Evolutionary conservation across 2,329 filamentous ascomycete species (phyloP), one percentile per base, ranked within the genome.

Genomic region (Lachnellula hyalina): DNA sequence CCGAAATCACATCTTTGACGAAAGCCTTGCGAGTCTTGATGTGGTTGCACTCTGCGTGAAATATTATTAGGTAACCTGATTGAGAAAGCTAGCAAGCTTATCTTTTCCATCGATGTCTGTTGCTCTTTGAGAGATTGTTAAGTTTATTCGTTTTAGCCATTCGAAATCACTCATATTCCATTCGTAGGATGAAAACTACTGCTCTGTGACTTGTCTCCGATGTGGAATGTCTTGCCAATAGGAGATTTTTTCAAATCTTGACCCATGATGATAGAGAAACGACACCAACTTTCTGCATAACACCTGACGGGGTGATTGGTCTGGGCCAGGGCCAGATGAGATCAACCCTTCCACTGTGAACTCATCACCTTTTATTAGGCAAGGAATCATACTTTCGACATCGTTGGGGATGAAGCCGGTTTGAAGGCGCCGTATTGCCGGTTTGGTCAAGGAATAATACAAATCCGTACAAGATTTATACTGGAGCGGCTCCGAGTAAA

Each of bases 171-270:
- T 67, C 70, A 81, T 80, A 60, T 79, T 77, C 78, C 80, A 84
- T 11, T 70, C 65, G 55, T 82, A 79, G 35, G 72, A 78, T 19
- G 80, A 68, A 58, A 83, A 84, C 0, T 80, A 69, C 1, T 75
- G 66, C 2, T 69, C 62, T 0, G 75, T 63, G 0, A 81, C 71
- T 58, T 80, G 62, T 52, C 74, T 70, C 79, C 79, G 84, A 21
- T 73, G 63, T 1, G 74, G 67, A 15, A 82, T 70, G 15, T 72
- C 73, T 21, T 74, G 74, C 80, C 80, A 83, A 59, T 81, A 83
- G 45, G 60, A 54, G 8, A 58, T 49, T 38, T 58, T 56, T 12
- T 64, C 57, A 40, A 60, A 57, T 25, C 56, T 51, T n/a, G 36
- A n/a, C 4, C 40, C 40, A 45, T 45, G 5, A 35, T 46, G 49